Evolutionary conservation across 805 yeast genomes (phyloP).

Genomic region (Blastobotrys robertii): DNA sequence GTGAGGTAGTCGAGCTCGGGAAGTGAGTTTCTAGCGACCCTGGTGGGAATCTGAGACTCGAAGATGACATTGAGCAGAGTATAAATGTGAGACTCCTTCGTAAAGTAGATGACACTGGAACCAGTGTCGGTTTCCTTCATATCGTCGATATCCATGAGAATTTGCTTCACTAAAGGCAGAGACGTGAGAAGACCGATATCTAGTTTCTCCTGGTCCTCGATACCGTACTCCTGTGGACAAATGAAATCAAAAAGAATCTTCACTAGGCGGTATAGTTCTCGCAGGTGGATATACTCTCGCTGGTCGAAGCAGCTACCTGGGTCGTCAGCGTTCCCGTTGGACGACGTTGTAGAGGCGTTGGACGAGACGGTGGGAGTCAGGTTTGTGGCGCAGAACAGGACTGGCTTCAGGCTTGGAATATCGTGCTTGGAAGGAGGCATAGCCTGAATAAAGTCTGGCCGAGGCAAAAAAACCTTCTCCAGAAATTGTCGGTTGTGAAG

Average conservation of each 20-base stretch:
- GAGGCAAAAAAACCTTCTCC: conserved; percentile 70
- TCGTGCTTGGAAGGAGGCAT: conserved; percentile 17
- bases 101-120: conserved; percentile 81
- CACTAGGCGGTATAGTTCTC: conserved; percentile 83
- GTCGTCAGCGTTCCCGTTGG: not conserved
- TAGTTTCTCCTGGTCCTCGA: conserved; percentile 85
- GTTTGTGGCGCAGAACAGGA: not conserved
- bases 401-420: conserved; percentile 13
- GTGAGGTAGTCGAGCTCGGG: conserved; percentile 95
- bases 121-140: conserved; percentile 75
- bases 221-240: conserved; percentile 98
- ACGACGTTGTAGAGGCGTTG: not conserved
- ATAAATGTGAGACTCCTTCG: conserved; percentile 95
- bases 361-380: conserved; percentile 25
- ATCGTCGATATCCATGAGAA: conserved; percentile 65
- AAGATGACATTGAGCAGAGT: conserved; percentile 83
- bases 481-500: conserved; percentile 86
- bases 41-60: conserved; percentile 90
- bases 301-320: conserved; percentile 46
- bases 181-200: conserved; percentile 94
- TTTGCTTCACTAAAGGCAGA: conserved; percentile 84
- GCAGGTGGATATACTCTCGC: conserved; percentile 63
- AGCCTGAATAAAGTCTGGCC: conserved; percentile 27
- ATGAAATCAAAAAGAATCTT: conserved; percentile 93
- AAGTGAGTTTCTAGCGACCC: conserved; percentile 85